Evolutionary conservation across 768 basidiomycete genomes (phyloP), one percentile per base, ranked within the genome.

Genomic region (Roridomyces roridus): DNA sequence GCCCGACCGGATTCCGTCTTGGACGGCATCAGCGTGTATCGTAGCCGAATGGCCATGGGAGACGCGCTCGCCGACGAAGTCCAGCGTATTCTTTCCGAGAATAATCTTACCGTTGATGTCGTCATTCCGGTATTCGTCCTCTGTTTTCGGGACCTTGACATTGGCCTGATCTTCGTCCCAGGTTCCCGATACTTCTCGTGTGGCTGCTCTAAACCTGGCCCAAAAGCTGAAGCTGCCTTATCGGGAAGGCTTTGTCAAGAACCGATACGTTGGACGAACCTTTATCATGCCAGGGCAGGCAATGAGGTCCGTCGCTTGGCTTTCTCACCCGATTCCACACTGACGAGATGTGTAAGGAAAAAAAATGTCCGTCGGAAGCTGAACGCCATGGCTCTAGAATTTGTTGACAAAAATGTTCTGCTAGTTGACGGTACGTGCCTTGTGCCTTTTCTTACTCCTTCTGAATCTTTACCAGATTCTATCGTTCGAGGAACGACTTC

Each of bases 251-350:
- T 98, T 99, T 72, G 86, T 98, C 65, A 99, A 99, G 80, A 99
- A 99, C 72, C 87, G 97, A 29, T 99, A 99, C 74, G 94, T 98
- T 28, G 97, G 96, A 4, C 80, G 97, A 63, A 99, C 97, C 0
- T 99, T 99, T 71, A 98, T 99, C 74, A 99, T 99, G 97, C 96
- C 97, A 8, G 97, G 96, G 21, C 97, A 99, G 70, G 90, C 93
- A 72, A 91, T 94, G 87, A 85, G 95, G 92, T 86, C 67, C 36
- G 60, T 54, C 41, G 11, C 51, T 43, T 47, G 44, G 23, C 6
- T 28, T 15, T 44, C 17, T 45, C 24, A 10, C 25, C 51, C 23
- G 18, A 29, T 11, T 20, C 17, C 23, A 25, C 51, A 24, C 37
- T 60, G 12, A 62, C 25, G n/a, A 21, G 45, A 1, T 43, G 23